Evolutionary conservation across 441 rosid species (phyloP), one percentile per base, ranked within the genome.

Genomic region (Mallotus repandus): DNA sequence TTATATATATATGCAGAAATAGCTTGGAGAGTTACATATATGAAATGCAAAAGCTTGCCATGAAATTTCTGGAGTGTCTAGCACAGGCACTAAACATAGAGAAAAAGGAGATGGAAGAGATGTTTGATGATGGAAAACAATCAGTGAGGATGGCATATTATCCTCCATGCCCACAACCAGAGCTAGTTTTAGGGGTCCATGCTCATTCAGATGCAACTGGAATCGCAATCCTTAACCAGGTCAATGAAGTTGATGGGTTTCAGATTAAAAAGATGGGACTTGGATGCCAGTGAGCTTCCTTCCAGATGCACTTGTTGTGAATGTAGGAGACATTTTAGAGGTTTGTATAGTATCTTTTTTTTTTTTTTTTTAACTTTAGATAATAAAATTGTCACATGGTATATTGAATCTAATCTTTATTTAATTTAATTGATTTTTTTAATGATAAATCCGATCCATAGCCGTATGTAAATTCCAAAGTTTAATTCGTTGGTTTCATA

Each of bases 161-260:
- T 67, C 88, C 89, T 16, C 86, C 89, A 25, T 88, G 89, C 45
- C 84, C 91, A 10, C 52, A 80, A 65, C 89, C 86, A 50, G 87
- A 84, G 75, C 52, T 76, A 55, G 89, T 80, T 0, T 35, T 79
- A n/a, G 89, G 89, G 2, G 12, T 87, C 5, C 38, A 80, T 3
- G 86, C 87, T 2, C 91, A 84, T 74, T 81, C 91, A 4, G 87
- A 35, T 35, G 38, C 38, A 35, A 35, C 38, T 3, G 38, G 38
- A 35, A 63, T 87, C 77, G 83, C 87, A 56, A 75, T 87, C 22
- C 82, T 87, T 38, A 19, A 76, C 68, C 87, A 87, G 71, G 62
- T 87, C 16, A 85, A 83, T 22, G 82, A 78, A n/a, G 83, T 87
- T 3, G 71, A 87, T 38, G 88, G 86, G 69, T 77, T 85, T 45